A percentile compares a stretch with the other conserved stretches of the same genome.
Evolutionary conservation across 495 filamentous ascomycete genomes (phyloP).

Genomic region (Lophiostoma macrostomum): DNA sequence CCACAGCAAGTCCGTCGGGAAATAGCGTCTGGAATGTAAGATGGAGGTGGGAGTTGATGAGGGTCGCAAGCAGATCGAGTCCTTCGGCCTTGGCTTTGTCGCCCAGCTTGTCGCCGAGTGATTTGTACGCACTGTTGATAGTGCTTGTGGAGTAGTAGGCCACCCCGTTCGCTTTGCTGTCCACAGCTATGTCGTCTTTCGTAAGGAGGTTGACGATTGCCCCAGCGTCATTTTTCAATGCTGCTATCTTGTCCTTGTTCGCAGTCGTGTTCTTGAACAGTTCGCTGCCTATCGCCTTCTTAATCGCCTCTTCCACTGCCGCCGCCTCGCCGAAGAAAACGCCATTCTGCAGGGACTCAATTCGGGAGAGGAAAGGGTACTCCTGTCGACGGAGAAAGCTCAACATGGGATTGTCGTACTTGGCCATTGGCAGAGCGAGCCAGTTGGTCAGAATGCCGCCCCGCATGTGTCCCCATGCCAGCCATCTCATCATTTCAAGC

Average conservation of each 20-base stretch:
- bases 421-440: slow-evolving; percentile 80
- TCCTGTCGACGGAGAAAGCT: slow-evolving; percentile 68
- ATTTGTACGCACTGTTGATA: slow-evolving; percentile 60
- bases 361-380: slow-evolving; percentile 68
- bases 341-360: slow-evolving; percentile 66
- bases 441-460: slow-evolving; percentile 77
- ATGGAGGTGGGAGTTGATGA: slow-evolving; percentile 87
- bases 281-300: slow-evolving; percentile 55
- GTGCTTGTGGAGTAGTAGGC: slow-evolving; percentile 72
- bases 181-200: slow-evolving; percentile 58
- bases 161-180: slow-evolving; percentile 60
- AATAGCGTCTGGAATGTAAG: slow-evolving; percentile 80
- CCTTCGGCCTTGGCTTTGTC: slow-evolving; percentile 46
- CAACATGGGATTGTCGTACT: slow-evolving; percentile 69
- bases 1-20: slow-evolving; percentile 66
- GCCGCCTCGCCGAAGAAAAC: slow-evolving; percentile 71
- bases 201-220: slow-evolving; percentile 58
- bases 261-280: slow-evolving; percentile 26
- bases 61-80: slow-evolving; percentile 59
- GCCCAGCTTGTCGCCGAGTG: slow-evolving; percentile 59
- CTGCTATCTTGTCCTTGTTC: slow-evolving; percentile 27
- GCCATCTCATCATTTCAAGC: slow-evolving; percentile 75
- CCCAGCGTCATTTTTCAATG: slow-evolving; percentile 50
- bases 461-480: slow-evolving; percentile 94
- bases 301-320: slow-evolving; percentile 64